Percentiles rank a stretch among this genome's conserved stretches.
Evolutionary conservation across 805 yeast genomes (phyloP).

Genomic region (Zygoascus bituminiphila): DNA sequence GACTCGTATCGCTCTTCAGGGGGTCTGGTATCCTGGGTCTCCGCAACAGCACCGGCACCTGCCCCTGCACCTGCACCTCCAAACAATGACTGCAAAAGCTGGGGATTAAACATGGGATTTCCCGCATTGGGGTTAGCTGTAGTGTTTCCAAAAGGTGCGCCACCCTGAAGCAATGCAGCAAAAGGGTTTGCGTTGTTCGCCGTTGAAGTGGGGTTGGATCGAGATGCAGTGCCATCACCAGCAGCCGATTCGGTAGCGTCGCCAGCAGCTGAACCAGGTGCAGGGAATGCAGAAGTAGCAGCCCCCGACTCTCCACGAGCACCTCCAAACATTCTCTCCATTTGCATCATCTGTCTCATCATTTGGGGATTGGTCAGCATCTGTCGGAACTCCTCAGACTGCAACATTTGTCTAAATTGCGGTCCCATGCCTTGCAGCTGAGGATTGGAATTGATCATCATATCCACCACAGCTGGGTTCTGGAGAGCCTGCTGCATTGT

Average conservation of each 20-base stretch:
- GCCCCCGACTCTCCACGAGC: constrained; percentile 22
- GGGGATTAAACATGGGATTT: constrained; percentile 41
- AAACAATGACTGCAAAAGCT: constrained; percentile 34
- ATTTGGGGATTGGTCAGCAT: constrained; percentile 77
- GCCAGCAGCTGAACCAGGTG: constrained; percentile 24
- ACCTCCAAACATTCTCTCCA: constrained; percentile 53
- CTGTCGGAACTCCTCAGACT: constrained; percentile 72
- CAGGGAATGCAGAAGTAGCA: constrained; percentile 21
- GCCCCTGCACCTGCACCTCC: constrained; percentile 31
- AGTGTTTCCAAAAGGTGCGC: constrained; percentile 28
- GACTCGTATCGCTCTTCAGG: constrained; percentile 72
- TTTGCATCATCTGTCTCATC: constrained; percentile 72
- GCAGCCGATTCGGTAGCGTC: constrained; percentile 10
- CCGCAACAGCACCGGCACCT: constrained; percentile 27
- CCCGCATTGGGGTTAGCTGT: constrained; percentile 21
- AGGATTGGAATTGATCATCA: constrained; percentile 73
- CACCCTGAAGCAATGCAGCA: constrained; percentile 36
- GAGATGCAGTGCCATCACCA: constrained; percentile 14
- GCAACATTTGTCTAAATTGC: constrained; percentile 76
- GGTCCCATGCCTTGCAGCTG: constrained; percentile 79
- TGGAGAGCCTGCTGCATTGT: constrained; percentile 72
- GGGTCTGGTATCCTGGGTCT: constrained; percentile 55
- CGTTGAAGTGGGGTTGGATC: constrained; percentile 8
- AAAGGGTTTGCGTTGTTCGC: constrained; percentile 41
- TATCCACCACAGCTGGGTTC: constrained; percentile 84